phyloP scores from a whole-genome alignment of 306 rosid genomes.

The Cicer cuneatum region DNA sequence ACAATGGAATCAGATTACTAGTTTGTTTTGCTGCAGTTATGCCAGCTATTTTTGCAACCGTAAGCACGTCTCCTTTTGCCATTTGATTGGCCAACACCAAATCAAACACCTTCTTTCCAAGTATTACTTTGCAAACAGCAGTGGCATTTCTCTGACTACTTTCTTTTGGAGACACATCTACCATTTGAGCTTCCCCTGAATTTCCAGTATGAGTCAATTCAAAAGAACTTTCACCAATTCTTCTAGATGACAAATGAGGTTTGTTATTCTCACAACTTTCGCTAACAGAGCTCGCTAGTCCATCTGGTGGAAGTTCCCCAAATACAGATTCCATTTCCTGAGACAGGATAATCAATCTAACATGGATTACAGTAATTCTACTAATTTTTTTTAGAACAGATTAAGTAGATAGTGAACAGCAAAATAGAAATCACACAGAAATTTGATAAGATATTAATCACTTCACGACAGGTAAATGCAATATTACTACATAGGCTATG shows the following conservation, averaged over 20 bases:
- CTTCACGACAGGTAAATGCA: neutral
- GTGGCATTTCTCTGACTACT: slow-evolving; percentile 70
- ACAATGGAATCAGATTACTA: slow-evolving; percentile 78
- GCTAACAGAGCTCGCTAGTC: slow-evolving; percentile 54
- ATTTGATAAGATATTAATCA: slow-evolving; percentile 17
- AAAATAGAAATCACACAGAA: slow-evolving; percentile 26
- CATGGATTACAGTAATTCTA: slow-evolving; percentile 3
- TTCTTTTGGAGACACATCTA: slow-evolving; percentile 83
- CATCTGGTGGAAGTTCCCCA: slow-evolving; percentile 62
- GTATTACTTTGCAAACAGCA: slow-evolving; percentile 81
- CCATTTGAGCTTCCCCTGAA: slow-evolving; percentile 91
- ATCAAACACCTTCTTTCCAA: slow-evolving; percentile 86
- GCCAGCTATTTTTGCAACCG: slow-evolving; percentile 90
- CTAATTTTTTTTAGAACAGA: slow-evolving; percentile 1
- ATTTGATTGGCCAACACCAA: slow-evolving; percentile 64
- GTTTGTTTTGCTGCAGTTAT: slow-evolving; percentile 89
- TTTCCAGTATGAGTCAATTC: slow-evolving; percentile 70
- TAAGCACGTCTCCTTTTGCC: slow-evolving; percentile 89
- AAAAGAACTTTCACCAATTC: slow-evolving; percentile 39
- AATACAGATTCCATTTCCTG: slow-evolving; percentile 90
- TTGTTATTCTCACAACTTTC: slow-evolving; percentile 42
- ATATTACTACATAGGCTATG: neutral
- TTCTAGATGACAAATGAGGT: slow-evolving; percentile 40
- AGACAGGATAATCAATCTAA: slow-evolving; percentile 24
- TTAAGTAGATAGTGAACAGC: slow-evolving; percentile 10